phyloP scores from a whole-genome alignment of 805 yeast genomes.

The Cephaloascus fragrans region DNA sequence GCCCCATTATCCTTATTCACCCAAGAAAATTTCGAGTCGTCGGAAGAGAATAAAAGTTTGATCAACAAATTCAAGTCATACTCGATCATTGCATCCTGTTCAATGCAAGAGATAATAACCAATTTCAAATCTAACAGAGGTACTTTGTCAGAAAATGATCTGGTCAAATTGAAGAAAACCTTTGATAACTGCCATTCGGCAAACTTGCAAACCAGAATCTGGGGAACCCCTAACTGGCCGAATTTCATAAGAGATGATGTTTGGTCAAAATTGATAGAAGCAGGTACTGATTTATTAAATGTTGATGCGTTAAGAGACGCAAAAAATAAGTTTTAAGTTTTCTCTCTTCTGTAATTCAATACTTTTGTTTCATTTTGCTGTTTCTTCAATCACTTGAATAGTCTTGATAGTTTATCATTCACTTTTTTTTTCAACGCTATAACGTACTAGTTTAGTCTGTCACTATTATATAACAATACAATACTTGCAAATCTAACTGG shows the following conservation, averaged over 20 bases:
- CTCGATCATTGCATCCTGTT: conserved; percentile 32
- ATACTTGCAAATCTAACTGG: too few species aligned
- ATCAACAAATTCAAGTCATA: conserved; percentile 14
- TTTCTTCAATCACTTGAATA: too few species aligned
- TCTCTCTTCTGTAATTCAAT: too few species aligned
- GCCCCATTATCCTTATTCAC: conserved; percentile 32
- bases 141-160: too few species aligned
- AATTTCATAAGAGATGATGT: conserved; percentile 27
- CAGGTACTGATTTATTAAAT: conserved; percentile 50
- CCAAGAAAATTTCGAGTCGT: too few species aligned
- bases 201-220: conserved; percentile 49
- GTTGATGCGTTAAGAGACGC: conserved; percentile 48
- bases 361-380: too few species aligned
- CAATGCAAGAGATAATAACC: conserved; percentile 20
- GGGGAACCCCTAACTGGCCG: conserved; percentile 74
- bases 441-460: too few species aligned
- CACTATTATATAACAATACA: too few species aligned
- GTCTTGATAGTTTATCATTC: too few species aligned
- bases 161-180: too few species aligned
- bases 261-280: conserved; percentile 36
- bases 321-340: conserved; percentile 7
- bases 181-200: conserved; percentile 37
- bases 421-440: too few species aligned
- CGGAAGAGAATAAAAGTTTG: conserved; percentile 12
- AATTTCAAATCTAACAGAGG: too few species aligned